These are phyloP conservation scores for Paramecium primaurelia DNA, from an alignment of 73 alveolate species.

Conservation along the genomic window DNA sequence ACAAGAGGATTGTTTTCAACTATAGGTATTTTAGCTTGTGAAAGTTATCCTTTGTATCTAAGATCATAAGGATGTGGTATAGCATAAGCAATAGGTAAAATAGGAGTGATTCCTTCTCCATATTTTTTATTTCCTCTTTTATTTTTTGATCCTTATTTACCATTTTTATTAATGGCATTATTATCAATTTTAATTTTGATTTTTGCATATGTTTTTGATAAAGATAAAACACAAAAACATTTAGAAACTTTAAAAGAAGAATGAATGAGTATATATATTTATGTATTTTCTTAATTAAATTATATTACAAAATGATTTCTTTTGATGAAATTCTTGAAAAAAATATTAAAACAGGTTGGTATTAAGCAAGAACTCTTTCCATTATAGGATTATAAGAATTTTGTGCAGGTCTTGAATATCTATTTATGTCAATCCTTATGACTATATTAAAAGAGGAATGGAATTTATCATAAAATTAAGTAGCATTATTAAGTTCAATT, in stretches of 20 bases:
- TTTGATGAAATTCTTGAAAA: not conserved
- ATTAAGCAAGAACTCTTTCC: not conserved
- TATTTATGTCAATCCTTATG: slow-evolving; percentile 26
- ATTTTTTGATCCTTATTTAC: not conserved
- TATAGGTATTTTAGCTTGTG: not conserved
- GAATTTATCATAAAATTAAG: not conserved
- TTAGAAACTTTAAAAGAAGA: not conserved
- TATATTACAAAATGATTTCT: not conserved
- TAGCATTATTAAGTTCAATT: not conserved
- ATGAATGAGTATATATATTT: not conserved
- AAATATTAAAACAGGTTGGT: not conserved
- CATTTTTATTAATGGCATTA: not conserved
- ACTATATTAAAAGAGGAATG: not conserved
- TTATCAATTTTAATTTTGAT: not conserved
- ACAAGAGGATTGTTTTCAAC: slow-evolving; percentile 38
- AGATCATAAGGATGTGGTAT: not conserved
- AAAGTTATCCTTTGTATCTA: not conserved
- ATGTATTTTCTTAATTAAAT: not conserved
- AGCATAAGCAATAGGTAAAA: slow-evolving; percentile 17
- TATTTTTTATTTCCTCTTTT: not conserved
- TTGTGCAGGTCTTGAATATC: slow-evolving; percentile 32
- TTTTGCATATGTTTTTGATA: not conserved
- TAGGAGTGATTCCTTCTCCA: not conserved
- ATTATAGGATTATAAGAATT: slow-evolving; percentile 3
- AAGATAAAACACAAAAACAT: not conserved